Evolutionary conservation across 2,329 filamentous ascomycete species (phyloP), one percentile per base, ranked within the genome.

Genomic region (Ampelomyces quisqualis): DNA sequence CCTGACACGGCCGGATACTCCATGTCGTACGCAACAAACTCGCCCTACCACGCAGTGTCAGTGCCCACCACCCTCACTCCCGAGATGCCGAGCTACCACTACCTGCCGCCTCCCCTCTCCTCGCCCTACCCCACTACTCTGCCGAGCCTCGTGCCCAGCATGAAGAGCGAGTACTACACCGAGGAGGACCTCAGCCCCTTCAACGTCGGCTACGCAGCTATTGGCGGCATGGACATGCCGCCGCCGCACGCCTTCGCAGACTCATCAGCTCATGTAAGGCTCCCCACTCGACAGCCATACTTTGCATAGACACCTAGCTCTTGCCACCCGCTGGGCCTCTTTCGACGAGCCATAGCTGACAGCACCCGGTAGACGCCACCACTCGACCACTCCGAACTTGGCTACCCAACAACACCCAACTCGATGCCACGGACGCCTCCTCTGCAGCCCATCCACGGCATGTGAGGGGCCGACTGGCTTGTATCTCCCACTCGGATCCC

Each of bases 181-280:
- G 74, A 77, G 52, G 80, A 84, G 50, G 74, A 79, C 39, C 76
- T 86, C 43, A 80, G 77, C 53, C 78, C 83, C 5, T 81, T 82
- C 61, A 86, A 83, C 68, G 79, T 86, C 71, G 78, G 74, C 70
- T 88, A 88, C 66, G 74, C 76, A 53, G 84, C 82, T 56, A 76
- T 85, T 48, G 67, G 74, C 78, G 43, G 75, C 35, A 78, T 87
- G 63, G 83, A 86, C 56, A 78, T 85, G 55, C 76, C 77, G 62
- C 70, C 74, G 44, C 72, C 75, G 43, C 76, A 79, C 55, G 73
- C 78, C 18, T 88, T 87, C 73, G 80, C 85, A 65, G 74, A 82
- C 56, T 79, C 80, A 68, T 79, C 80, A 70, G 80, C 84, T 77
- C 84, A 87, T 80, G 86, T 90, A 84, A 85, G 81, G 83, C 72